Conservation (phyloP, 108 stramenopile genomes). For the Nitzschia sp. region DNA sequence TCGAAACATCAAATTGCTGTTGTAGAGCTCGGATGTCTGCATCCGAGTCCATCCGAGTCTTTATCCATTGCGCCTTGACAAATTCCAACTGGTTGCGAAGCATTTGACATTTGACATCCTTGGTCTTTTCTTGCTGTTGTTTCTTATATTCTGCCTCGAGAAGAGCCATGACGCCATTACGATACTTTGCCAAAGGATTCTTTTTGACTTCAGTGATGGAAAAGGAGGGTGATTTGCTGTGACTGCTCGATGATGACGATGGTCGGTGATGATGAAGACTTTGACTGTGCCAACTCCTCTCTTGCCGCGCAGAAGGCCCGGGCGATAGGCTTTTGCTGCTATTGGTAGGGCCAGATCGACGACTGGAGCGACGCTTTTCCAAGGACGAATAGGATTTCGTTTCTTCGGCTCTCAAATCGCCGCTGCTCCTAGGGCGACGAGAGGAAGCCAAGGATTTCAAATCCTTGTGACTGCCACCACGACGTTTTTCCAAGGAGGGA, state of each 20-base stretch:
- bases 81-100: background rate
- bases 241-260: background rate
- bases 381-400: background rate
- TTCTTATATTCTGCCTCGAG: background rate
- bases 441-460: too few species aligned
- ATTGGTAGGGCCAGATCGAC: background rate
- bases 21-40: background rate
- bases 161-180: background rate
- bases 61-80: background rate
- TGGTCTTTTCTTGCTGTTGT: background rate
- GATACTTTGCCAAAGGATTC: background rate
- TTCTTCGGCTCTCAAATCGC: background rate
- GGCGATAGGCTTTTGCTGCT: background rate
- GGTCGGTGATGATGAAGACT: background rate
- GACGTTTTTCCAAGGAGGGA: too few species aligned
- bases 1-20: background rate
- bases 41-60: background rate
- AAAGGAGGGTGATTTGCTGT: background rate
- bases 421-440: too few species aligned
- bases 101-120: background rate
- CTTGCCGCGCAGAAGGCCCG: too few species aligned
- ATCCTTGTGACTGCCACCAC: too few species aligned
- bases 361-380: background rate
- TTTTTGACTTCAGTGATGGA: background rate
- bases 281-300: background rate